These are phyloP conservation scores for Sclerotinia sclerotiorum DNA, from an alignment of 2,329 filamentous ascomycete species.

Conservation along the genomic window DNA sequence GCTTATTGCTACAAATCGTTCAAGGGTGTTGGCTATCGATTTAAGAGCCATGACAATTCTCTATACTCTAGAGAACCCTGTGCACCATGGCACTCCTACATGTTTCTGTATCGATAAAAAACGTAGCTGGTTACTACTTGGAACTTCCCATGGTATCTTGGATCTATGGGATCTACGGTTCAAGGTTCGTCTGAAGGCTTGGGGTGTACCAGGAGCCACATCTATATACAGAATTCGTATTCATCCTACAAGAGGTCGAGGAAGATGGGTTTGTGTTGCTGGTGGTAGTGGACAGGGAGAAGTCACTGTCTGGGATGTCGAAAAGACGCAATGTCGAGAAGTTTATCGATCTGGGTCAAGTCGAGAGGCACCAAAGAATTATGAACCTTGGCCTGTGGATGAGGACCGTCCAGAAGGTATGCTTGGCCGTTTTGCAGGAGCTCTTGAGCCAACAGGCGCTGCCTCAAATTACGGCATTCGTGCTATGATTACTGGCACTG, in stretches of 20 bases:
- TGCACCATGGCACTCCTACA: slow-evolving; percentile 87
- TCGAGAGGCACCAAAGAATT: slow-evolving; percentile 62
- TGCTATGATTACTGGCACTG: slow-evolving; percentile 71
- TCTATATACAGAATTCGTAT: slow-evolving; percentile 77
- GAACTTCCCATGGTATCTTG: slow-evolving; percentile 88
- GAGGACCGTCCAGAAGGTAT: slow-evolving; percentile 85
- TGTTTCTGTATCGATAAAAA: slow-evolving; percentile 86
- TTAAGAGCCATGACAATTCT: slow-evolving; percentile 81
- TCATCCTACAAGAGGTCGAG: slow-evolving; percentile 75
- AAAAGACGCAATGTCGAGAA: slow-evolving; percentile 84
- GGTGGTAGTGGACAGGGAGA: slow-evolving; percentile 86
- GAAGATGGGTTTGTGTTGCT: slow-evolving; percentile 83
- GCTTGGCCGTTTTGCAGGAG: slow-evolving; percentile 79
- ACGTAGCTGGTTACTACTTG: slow-evolving; percentile 86
- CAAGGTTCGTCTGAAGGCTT: slow-evolving; percentile 79
- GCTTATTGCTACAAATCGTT: slow-evolving; percentile 81
- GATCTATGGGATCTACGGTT: slow-evolving; percentile 98
- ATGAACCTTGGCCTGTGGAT: slow-evolving; percentile 85
- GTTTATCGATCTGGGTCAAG: slow-evolving; percentile 71
- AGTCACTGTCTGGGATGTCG: slow-evolving; percentile 92
- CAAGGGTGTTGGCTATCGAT: slow-evolving; percentile 80
- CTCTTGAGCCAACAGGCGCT: slow-evolving; percentile 59
- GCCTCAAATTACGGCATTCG: slow-evolving; percentile 64
- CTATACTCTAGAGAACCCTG: slow-evolving; percentile 79
- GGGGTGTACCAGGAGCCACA: slow-evolving; percentile 79